Evolutionary conservation across 2,329 filamentous ascomycete genomes (phyloP).

Genomic region (Arthroderma sp.): DNA sequence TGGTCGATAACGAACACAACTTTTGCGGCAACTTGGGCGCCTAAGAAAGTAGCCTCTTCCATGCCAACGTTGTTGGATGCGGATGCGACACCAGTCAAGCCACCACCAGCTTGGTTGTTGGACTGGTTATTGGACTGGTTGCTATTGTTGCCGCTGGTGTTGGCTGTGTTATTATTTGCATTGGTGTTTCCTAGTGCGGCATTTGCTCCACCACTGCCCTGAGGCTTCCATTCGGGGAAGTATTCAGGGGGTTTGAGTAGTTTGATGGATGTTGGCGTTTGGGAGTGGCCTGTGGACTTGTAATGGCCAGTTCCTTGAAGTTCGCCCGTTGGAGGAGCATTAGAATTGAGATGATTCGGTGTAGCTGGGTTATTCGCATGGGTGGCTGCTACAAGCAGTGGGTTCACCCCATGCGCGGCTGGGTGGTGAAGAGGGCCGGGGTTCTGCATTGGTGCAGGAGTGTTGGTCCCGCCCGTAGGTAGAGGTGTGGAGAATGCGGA

Average conservation of each 20-base stretch:
- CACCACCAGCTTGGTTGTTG: constrained; percentile 8
- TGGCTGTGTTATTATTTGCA: constrained; percentile 20
- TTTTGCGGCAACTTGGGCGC: constrained; percentile 73
- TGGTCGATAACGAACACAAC: constrained; percentile 58
- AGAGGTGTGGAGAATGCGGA: constrained; percentile 84
- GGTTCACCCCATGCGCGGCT: constrained; percentile 57
- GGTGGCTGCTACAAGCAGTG: constrained; percentile 81
- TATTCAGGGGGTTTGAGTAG: constrained; percentile 66
- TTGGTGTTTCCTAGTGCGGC: background rate
- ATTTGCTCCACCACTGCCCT: constrained; percentile 24
- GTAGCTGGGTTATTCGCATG: constrained; percentile 29
- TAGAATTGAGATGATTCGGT: constrained; percentile 25
- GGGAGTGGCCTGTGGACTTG: constrained; percentile 49
- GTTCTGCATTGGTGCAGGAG: constrained; percentile 43
- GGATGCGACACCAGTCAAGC: constrained; percentile 20
- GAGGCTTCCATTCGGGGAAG: constrained; percentile 80
- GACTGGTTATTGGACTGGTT: background rate
- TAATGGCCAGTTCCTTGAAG: constrained; percentile 28
- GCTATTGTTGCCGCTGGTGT: constrained; percentile 10
- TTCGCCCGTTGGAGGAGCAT: constrained; percentile 8
- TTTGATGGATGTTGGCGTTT: constrained; percentile 77
- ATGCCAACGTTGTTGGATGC: constrained; percentile 35
- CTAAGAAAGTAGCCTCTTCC: constrained; percentile 77
- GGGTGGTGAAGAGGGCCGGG: constrained; percentile 43
- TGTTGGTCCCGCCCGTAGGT: constrained; percentile 84